phyloP scores from a whole-genome alignment of 192 early-diverging fungal genomes.

The Piromyces finnis region DNA sequence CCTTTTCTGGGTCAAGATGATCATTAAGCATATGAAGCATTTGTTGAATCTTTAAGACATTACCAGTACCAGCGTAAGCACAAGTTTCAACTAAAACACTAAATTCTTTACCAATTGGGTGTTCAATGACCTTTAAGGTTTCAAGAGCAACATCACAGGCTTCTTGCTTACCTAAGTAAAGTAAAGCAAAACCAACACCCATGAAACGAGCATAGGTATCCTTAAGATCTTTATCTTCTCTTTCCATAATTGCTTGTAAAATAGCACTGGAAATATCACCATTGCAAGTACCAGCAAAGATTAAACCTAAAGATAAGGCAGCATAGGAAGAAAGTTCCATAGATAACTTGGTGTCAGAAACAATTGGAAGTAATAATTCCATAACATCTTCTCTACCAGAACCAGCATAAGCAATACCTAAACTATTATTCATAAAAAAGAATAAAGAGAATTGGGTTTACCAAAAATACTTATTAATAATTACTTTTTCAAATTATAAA shows the following conservation, averaged over 20 bases:
- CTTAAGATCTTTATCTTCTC: conserved; percentile 66
- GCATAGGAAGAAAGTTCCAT: conserved; percentile 86
- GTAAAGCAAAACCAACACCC: conserved; percentile 76
- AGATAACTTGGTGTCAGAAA: conserved; percentile 55
- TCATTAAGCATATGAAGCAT: conserved; percentile 94
- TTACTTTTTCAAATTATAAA: too few relatives aligned
- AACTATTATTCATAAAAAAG: conserved; percentile 13
- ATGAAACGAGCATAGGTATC: conserved; percentile 80
- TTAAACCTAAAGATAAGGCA: conserved; percentile 72
- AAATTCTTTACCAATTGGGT: conserved; percentile 79
- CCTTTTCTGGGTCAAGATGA: conserved; percentile 73
- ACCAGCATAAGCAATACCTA: conserved; percentile 90
- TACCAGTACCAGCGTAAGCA: conserved; percentile 86
- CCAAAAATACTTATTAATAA: too few relatives aligned
- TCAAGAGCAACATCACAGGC: conserved; percentile 77
- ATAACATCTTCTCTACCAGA: conserved; percentile 67
- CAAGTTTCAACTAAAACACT: conserved; percentile 73
- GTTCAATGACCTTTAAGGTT: conserved; percentile 85
- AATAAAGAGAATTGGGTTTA: too few relatives aligned
- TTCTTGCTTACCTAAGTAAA: conserved; percentile 84
- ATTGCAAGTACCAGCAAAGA: conserved; percentile 79
- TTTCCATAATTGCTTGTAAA: conserved; percentile 88
- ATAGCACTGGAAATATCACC: conserved; percentile 82
- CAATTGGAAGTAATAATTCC: conserved; percentile 61
- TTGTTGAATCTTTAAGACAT: conserved; percentile 89